Evolutionary conservation across 1,139 yeast genomes (phyloP), one percentile per base, ranked within the genome.

Genomic region (Pichia norvegensis): DNA sequence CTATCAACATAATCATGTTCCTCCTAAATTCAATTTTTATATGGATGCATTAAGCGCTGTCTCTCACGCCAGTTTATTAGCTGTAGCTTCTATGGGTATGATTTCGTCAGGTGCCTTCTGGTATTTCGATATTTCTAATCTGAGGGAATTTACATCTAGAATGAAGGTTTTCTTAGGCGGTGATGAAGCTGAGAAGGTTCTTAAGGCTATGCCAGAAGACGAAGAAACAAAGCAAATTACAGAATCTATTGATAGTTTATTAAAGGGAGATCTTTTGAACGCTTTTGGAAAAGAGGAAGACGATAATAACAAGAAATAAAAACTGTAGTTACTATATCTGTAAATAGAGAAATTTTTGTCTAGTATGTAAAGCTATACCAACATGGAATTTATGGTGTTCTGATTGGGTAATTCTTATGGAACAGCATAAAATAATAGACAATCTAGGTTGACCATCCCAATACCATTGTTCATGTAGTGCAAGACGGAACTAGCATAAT

Each of bases 1-100:
- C 56, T 90, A 86, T 63, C 88, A 86, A 57, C 88, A 92, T 14
- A 90, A 90, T 64, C 92, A 88, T 58, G 74, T 79, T 41, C 95
- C 95, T 1, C 96, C 96, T 2, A 74, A 81, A 41, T 85, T 83
- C 61, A 83, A 84, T 43, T 79, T 84, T 62, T 79, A 86, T 50
- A 75, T 79, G 43, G 97, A 90, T 63, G 97, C 96, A 1, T 79
- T 87, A 27, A 80, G 80, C 33, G 97, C 97, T 0, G 88, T 90
- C 5, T 79, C 85, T 0, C 81, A 86, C 36, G 95, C 95, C 0
- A 77, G 95, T 0, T 65, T 85, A 41, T 67, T 88, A 27, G 85
- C 96, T 9, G 74, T 81, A 0, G 75, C 87, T 2, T 77, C 87
- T 0, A 76, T 85, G 56, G 76, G 86, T 4, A 84, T 86, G 85